Base-by-base conservation (phyloP, 2,329 filamentous ascomycete species). In the Colletotrichum zoysiae region DNA sequence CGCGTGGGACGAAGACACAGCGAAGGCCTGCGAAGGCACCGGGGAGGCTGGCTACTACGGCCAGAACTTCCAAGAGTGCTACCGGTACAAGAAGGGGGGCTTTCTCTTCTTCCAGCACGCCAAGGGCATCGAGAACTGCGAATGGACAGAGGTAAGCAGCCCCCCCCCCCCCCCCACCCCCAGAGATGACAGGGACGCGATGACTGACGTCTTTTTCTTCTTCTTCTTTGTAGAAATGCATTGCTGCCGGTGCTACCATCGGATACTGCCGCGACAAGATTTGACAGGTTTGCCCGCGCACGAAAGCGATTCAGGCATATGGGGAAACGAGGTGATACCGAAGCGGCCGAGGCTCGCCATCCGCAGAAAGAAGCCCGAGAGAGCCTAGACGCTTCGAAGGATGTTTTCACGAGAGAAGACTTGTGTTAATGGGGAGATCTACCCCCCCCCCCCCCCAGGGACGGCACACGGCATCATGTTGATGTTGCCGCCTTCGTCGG, bases 121-220 rank as follows among this genome's bases (percentile, higher is more conserved):
- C 1, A 64, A 68, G 40, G 65, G 59, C 18, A 68, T 68, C 6
- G 12, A 68, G 50, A 68, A 68, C 18, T 68, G 65, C 18, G 59
- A 50, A 3, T 68, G 65, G 65, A 64, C 38, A 20, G 40, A 68
- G 3, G 65, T 68, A 26, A 64, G 59, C 20, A 33, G 51, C 4
- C 40, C 20, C 35, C 33, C 9, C 35, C 6, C 38, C 4, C 11
- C 4, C 40, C 20, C 35, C 33, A 18, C 35, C 6, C 38, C 4
- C 11, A 40, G 20, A 18, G 30, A 33, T 3, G 2, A 18, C 5
- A 8, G 7, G 40, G 18, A 59, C 16, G 5, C 12, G 20, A 42
- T 44, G 50, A 7, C 18, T 46, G 11, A 64, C 38, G 16, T 1
- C 14, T 16, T 42, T 6, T 18, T 42, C 18, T 44, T 44, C 9